These are phyloP conservation scores for Aschersonia sp. DNA, from an alignment of 2,329 filamentous ascomycete genomes.

Conservation along the genomic window DNA sequence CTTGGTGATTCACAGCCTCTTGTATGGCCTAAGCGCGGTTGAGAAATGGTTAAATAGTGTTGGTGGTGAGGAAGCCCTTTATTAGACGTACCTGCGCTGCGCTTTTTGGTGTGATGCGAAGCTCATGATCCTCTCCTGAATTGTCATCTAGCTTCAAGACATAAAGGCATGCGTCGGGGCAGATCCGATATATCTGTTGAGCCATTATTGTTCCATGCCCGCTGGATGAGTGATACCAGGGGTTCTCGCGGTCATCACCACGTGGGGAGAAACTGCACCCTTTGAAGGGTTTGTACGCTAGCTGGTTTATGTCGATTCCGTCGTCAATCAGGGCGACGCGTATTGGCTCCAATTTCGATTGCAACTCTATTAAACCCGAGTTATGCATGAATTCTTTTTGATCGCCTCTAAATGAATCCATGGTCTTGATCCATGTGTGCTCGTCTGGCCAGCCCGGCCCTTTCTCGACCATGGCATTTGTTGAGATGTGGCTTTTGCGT, in stretches of 20 bases:
- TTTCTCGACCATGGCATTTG: background rate
- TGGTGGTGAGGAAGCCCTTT: background rate
- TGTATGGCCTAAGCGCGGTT: slow-evolving; percentile 12
- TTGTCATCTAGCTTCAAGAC: slow-evolving; percentile 6
- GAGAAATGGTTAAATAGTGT: background rate
- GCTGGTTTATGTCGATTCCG: slow-evolving; percentile 16
- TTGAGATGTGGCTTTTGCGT: background rate
- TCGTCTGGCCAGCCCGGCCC: background rate
- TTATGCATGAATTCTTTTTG: background rate
- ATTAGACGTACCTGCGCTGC: slow-evolving; percentile 11
- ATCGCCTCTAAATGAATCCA: background rate
- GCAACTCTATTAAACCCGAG: background rate
- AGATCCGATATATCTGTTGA: slow-evolving; percentile 10
- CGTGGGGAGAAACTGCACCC: slow-evolving; percentile 13
- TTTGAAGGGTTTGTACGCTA: slow-evolving; percentile 11
- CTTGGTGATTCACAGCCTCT: slow-evolving; percentile 13
- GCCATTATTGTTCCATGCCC: slow-evolving; percentile 15
- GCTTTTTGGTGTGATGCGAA: slow-evolving; percentile 7
- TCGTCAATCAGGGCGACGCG: slow-evolving; percentile 23
- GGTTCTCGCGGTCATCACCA: slow-evolving; percentile 7
- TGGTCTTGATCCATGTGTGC: slow-evolving; percentile 1
- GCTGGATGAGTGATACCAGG: slow-evolving; percentile 14
- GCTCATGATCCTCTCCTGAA: slow-evolving; percentile 3
- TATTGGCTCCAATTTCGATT: background rate
- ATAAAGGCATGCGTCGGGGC: slow-evolving; percentile 11